These are phyloP conservation scores for Boeremia exigua DNA, from an alignment of 2,329 filamentous ascomycete species.

Conservation along the genomic window DNA sequence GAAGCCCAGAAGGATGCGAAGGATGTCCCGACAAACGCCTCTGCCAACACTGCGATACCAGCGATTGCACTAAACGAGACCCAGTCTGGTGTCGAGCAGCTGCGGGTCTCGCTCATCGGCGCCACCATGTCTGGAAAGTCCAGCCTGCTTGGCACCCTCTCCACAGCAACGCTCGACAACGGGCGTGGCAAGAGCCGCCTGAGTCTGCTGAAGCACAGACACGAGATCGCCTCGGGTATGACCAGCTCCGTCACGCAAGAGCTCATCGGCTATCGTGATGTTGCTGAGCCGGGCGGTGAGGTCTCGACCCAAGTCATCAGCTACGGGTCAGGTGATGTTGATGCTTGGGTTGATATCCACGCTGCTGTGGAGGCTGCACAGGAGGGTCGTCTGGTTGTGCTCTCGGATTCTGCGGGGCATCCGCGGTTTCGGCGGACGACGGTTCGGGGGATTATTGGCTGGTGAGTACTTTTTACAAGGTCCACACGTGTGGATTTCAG, in stretches of 20 bases:
- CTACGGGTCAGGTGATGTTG: slow-evolving; percentile 83
- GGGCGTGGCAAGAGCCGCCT: slow-evolving; percentile 88
- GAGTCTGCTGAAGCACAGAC: slow-evolving; percentile 87
- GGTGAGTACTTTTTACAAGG: slow-evolving; percentile 54
- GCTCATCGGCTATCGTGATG: slow-evolving; percentile 76
- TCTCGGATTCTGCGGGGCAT: slow-evolving; percentile 92
- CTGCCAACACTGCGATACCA: neutral
- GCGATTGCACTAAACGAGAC: slow-evolving; percentile 5
- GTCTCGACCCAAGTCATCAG: slow-evolving; percentile 67
- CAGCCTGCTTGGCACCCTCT: slow-evolving; percentile 84
- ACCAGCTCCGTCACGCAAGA: slow-evolving; percentile 96
- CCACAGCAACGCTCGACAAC: slow-evolving; percentile 88
- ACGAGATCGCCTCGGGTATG: slow-evolving; percentile 89
- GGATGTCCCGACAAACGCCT: neutral
- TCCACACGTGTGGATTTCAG: neutral
- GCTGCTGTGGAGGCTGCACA: slow-evolving; percentile 73
- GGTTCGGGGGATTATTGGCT: slow-evolving; percentile 87
- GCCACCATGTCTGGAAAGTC: slow-evolving; percentile 93
- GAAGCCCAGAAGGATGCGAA: slow-evolving; percentile 14
- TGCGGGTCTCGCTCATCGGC: slow-evolving; percentile 86
- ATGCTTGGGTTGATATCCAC: slow-evolving; percentile 95
- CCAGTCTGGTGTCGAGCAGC: slow-evolving; percentile 60
- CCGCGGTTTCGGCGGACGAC: slow-evolving; percentile 89
- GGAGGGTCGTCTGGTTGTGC: slow-evolving; percentile 77
- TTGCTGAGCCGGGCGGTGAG: slow-evolving; percentile 19